Conservation (phyloP, 176 grass and related monocot genomes). For the Oryza nivara region DNA sequence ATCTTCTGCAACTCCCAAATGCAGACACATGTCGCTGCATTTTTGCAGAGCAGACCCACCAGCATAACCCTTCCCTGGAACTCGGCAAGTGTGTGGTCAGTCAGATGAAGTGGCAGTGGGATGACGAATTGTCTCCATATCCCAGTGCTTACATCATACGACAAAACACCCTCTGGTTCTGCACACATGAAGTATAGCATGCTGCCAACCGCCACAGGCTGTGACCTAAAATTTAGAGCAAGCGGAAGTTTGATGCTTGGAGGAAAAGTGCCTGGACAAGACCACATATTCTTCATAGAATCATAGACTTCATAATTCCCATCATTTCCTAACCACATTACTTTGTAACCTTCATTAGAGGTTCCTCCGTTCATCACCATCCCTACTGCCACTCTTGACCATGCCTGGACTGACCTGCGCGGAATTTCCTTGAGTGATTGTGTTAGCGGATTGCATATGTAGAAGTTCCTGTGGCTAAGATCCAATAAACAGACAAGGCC, state of each 20-base stretch:
- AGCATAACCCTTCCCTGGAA: slow-evolving; percentile 86
- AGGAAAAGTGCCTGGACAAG: slow-evolving; percentile 58
- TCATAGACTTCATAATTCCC: slow-evolving; percentile 83
- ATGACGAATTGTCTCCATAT: slow-evolving; percentile 90
- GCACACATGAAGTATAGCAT: slow-evolving; percentile 91
- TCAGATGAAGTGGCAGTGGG: slow-evolving; percentile 77
- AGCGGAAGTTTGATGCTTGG: slow-evolving; percentile 79
- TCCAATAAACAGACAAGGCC: slow-evolving; percentile 95
- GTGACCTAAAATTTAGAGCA: slow-evolving; percentile 93
- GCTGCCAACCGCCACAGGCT: slow-evolving; percentile 71
- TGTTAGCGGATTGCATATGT: slow-evolving; percentile 86
- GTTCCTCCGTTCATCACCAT: slow-evolving; percentile 80
- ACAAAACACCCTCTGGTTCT: slow-evolving; percentile 96
- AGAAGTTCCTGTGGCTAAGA: slow-evolving; percentile 79
- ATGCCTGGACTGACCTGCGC: slow-evolving; percentile 64
- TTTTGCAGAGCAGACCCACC: slow-evolving; percentile 90
- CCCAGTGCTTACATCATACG: slow-evolving; percentile 69
- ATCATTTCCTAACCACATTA: slow-evolving; percentile 80
- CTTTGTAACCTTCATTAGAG: slow-evolving; percentile 74
- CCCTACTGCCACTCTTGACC: slow-evolving; percentile 90
- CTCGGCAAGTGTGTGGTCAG: slow-evolving; percentile 81
- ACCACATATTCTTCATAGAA: slow-evolving; percentile 70
- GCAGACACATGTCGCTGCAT: slow-evolving; percentile 90
- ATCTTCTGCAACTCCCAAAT: slow-evolving; percentile 99
- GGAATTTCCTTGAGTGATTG: slow-evolving; percentile 85